phyloP scores from a whole-genome alignment of 1,284 basidiomycete species.

The Boletus holoroseus region DNA sequence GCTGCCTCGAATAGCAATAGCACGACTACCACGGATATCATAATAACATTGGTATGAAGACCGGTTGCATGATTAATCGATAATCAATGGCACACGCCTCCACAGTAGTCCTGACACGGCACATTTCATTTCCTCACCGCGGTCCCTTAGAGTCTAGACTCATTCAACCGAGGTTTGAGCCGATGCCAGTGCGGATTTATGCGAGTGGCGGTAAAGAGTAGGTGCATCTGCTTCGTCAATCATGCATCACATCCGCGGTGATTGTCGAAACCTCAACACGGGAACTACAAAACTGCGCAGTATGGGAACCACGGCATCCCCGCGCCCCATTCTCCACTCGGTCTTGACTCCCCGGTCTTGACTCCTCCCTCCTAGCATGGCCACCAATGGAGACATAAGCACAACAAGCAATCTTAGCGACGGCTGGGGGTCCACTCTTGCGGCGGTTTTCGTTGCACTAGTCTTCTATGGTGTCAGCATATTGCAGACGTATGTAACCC shows the following conservation, averaged over 20 bases:
- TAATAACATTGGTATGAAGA: not conserved
- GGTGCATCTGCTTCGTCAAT: too few relatives aligned
- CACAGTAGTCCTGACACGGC: not conserved
- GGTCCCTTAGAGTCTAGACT: too few relatives aligned
- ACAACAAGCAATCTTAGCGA: constrained; percentile 13
- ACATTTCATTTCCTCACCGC: too few relatives aligned
- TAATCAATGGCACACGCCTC: too few relatives aligned
- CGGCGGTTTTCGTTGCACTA: constrained; percentile 22
- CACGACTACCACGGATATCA: not conserved
- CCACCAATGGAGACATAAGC: not conserved
- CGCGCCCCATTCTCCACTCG: not conserved
- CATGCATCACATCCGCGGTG: constrained; percentile 13
- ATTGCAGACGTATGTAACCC: constrained; percentile 23
- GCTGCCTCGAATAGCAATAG: not conserved
- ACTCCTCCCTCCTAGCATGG: constrained; percentile 11
- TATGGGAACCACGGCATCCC: not conserved
- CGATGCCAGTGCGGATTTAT: not conserved
- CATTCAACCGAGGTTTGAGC: not conserved
- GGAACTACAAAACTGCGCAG: constrained; percentile 9
- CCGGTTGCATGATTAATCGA: too few relatives aligned
- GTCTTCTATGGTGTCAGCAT: constrained; percentile 26
- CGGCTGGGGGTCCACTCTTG: constrained; percentile 25
- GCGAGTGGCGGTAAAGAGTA: not conserved
- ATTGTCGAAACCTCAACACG: constrained; percentile 6
- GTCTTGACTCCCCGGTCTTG: not conserved